These are phyloP conservation scores for Jamesozyma piceae DNA, from an alignment of 805 yeast species.

Conservation along the genomic window DNA sequence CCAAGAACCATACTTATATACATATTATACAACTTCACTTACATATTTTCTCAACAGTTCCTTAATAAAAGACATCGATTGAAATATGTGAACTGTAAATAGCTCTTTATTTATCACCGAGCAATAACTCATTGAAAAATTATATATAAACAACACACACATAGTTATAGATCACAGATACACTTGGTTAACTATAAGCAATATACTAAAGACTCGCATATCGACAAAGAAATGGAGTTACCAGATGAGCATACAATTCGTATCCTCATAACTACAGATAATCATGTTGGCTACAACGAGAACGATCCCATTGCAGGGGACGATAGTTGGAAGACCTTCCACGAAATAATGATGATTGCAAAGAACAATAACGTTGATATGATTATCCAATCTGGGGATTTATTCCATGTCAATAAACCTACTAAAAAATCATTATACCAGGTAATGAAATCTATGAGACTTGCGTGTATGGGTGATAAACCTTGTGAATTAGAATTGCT, in stretches of 20 bases:
- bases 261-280: conserved; percentile 82
- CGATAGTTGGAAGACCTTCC: conserved; percentile 81
- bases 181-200: too few species aligned
- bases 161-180: too few species aligned
- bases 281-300: conserved; percentile 91
- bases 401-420: conserved; percentile 87
- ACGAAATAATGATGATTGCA: conserved; percentile 73
- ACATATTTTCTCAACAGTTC: too few species aligned
- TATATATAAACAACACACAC: too few species aligned
- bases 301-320: conserved; percentile 82
- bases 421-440: conserved; percentile 77
- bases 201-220: too few species aligned
- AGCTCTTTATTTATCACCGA: too few species aligned
- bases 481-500: conserved; percentile 80
- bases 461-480: conserved; percentile 70
- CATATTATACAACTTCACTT: too few species aligned
- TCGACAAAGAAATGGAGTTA: conserved; percentile 16
- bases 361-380: conserved; percentile 67
- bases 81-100: too few species aligned
- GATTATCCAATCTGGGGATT: conserved; percentile 86
- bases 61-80: too few species aligned
- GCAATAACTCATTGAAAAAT: too few species aligned
- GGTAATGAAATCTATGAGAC: conserved; percentile 62
- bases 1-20: too few species aligned
- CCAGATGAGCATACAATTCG: conserved; percentile 52